Evolutionary conservation across 2,329 filamentous ascomycete genomes (phyloP), one percentile per base, ranked within the genome.

Genomic region (Trichoderma sp.): DNA sequence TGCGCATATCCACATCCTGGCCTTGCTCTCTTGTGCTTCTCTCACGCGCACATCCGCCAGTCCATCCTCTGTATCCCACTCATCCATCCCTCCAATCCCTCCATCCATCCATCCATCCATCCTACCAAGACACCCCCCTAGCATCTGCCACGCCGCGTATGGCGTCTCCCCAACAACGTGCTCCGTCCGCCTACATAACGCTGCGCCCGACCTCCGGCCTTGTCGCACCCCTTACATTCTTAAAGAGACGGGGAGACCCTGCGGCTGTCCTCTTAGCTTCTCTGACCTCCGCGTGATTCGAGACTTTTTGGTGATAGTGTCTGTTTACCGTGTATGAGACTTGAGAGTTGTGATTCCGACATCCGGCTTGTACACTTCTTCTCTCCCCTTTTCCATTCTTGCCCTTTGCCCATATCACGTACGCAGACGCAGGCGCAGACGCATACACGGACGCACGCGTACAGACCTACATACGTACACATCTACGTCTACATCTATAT

Each of bases 141-240:
- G 56, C 60, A 43, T 52, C 47, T 53, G 58, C 66, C 66, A 63
- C 56, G 49, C 66, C 52, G 70, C 71, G 68, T 68, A 67, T 70
- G 64, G 70, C 58, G 60, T 68, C 62, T 65, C 68, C 71, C 71
- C 71, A 72, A 71, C 69, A 72, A 70, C 68, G 65, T 59, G 64
- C 62, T 71, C 62, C 63, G 68, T 70, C 47, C 40, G 64, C 65
- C 65, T 68, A 68, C 65, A 64, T 68, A 53, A 64, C 63, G 68
- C 70, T 58, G 56, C 62, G 68, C 58, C 66, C 66, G 66, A 67
- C 59, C 49, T 64, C 70, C 57, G 62, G 66, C 68, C 57, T 71
- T 62, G 61, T 71, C 68, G 55, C 40, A 63, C 68, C 68, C 63
- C 64, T 65, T 58, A 52, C 63, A 49, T 70, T 59, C 62, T 68